Base-by-base conservation (phyloP, 352 stramenopile genomes). In the Phytophthora idaei region DNA sequence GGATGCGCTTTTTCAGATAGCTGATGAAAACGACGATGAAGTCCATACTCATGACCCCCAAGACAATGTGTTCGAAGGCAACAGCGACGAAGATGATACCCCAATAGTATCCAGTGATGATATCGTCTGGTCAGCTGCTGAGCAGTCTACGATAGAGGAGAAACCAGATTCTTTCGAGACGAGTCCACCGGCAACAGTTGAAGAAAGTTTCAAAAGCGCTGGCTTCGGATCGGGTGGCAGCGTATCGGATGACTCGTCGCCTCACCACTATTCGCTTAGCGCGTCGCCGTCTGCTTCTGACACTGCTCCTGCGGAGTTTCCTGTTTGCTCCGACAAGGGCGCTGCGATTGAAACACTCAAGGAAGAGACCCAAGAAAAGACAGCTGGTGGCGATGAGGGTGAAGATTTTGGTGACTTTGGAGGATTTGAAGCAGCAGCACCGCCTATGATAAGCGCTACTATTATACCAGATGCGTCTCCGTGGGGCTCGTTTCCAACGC, bases 371-470 rank as follows among this genome's bases (percentile, higher is more conserved):
- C 53, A 45, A 31, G 42, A 25, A 8, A 28, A 67, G 37, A 29
- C 25, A 27, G n/a, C 4, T 47, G 46, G 34, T 45, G 31, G 14
- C 27, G 60, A 61, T 47, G 68, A 74, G 8, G 67, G 67, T 31
- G 77, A 77, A 11, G 65, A 76, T 50, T 85, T 87, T 66, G 77
- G 67, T 12, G 69, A 76, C 25, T 88, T 88, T 57, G 67, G 56
- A 36, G 57, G 60, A 2, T 69, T 73, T 56, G 54, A 49, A 66
- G 49, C 29, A 36, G 17, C 44, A 49, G n/a, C 32, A 11, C 9
- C 39, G 3, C 11, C 55, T 51, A 49, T 39, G 15, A 12, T 14
- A 14, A 68, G 17, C 15, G 27, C 48, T 31, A n/a, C 31, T n/a
- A 41, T 44, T 21, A 37, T 56, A 17, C 50, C 70, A 32, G 29